Evolutionary conservation across 345 rosid genomes (phyloP).

Genomic region (Carallia brachiata): DNA sequence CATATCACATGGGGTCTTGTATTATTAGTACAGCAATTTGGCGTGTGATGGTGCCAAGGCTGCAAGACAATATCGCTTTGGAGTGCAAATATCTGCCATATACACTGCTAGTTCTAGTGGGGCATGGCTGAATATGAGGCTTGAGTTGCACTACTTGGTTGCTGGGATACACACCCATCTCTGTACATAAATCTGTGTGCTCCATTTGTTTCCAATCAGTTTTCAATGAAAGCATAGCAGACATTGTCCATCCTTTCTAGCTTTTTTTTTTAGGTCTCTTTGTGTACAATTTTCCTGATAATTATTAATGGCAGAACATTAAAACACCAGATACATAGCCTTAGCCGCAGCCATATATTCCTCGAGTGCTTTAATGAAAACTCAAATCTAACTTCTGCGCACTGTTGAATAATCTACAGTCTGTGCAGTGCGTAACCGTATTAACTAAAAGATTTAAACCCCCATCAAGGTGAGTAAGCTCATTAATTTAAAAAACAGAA

Average conservation of each 20-base stretch:
- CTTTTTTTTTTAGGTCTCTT: too few species aligned
- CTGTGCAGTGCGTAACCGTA: neutral
- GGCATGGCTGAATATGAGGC: conserved; percentile 17
- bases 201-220: too few species aligned
- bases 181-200: neutral
- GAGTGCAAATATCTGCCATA: conserved; percentile 14
- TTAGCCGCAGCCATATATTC: too few species aligned
- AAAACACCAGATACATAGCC: too few species aligned
- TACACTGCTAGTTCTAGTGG: conserved; percentile 1
- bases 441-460: conserved; percentile 7
- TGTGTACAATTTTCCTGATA: too few species aligned
- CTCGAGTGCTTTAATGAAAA: too few species aligned
- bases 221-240: neutral
- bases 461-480: neutral
- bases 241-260: too few species aligned
- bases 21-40: conserved; percentile 17
- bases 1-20: conserved; percentile 45
- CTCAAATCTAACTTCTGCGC: too few species aligned
- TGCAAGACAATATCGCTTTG: conserved; percentile 7
- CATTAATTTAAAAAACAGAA: neutral
- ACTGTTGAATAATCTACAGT: too few species aligned
- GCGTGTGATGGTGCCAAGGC: conserved; percentile 41
- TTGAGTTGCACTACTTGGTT: conserved; percentile 37
- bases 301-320: too few species aligned
- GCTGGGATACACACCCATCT: conserved; percentile 28